Evolutionary conservation across 495 filamentous ascomycete species (phyloP).

Genomic region (Trichoderma asperelloides): DNA sequence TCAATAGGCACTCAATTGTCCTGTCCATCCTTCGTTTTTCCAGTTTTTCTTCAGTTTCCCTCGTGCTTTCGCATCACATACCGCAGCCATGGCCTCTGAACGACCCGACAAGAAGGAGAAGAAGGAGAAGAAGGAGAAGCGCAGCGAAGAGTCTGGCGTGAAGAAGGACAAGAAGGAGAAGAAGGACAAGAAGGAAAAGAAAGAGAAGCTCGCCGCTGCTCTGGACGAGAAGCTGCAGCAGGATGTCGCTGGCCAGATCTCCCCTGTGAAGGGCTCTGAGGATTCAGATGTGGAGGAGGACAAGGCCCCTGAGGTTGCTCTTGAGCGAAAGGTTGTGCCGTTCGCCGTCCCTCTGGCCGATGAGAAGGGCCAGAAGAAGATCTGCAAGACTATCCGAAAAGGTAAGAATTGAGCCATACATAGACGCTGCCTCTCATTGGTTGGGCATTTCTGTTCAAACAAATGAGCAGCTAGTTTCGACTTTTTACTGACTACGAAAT

Average conservation of each 20-base stretch:
- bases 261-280: slow-evolving; percentile 32
- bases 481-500: neutral
- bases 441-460: neutral
- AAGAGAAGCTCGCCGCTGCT: slow-evolving; percentile 48
- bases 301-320: slow-evolving; percentile 49
- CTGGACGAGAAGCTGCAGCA: slow-evolving; percentile 35
- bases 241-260: slow-evolving; percentile 40
- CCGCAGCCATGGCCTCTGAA: slow-evolving; percentile 11
- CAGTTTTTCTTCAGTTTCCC: neutral
- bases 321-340: slow-evolving; percentile 47
- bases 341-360: slow-evolving; percentile 87
- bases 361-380: slow-evolving; percentile 87
- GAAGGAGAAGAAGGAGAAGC: slow-evolving; percentile 73
- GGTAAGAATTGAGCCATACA: slow-evolving; percentile 46
- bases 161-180: slow-evolving; percentile 64
- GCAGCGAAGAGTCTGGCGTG: slow-evolving; percentile 65
- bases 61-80: neutral
- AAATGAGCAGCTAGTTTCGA: neutral
- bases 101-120: slow-evolving; percentile 54
- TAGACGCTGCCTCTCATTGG: slow-evolving; percentile 7
- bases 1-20: neutral
- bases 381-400: slow-evolving; percentile 87
- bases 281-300: slow-evolving; percentile 22
- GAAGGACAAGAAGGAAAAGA: slow-evolving; percentile 58
- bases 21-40: neutral